Evolutionary conservation across 768 basidiomycete species (phyloP).

Genomic region (Mycena polygramma): DNA sequence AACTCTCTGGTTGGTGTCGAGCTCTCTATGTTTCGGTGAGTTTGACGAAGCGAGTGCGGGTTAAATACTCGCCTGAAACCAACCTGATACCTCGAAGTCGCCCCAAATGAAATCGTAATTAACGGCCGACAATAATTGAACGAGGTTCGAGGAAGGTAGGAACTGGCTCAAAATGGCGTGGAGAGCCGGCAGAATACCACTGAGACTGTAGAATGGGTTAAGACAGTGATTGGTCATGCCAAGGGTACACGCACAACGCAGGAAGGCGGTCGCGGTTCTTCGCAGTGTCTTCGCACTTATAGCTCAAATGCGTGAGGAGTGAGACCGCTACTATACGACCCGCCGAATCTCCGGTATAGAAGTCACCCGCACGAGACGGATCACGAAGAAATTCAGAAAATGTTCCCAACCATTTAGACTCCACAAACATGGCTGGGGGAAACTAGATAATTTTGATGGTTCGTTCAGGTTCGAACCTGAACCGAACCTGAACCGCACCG

Average conservation of each 20-base stretch:
- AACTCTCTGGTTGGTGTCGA: background rate
- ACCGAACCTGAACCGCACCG: too few species aligned
- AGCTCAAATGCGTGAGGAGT: background rate
- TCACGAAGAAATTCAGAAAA: conserved; percentile 5
- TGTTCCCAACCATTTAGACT: too few species aligned
- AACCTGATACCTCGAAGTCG: background rate
- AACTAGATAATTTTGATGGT: too few species aligned
- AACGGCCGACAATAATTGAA: background rate
- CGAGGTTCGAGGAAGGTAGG: background rate
- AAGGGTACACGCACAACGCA: background rate
- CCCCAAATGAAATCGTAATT: background rate
- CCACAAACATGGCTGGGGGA: too few species aligned
- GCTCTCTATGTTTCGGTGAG: background rate
- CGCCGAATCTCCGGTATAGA: background rate
- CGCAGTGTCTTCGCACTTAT: background rate
- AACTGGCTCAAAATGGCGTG: background rate
- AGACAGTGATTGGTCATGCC: too few species aligned
- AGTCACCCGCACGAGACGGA: background rate
- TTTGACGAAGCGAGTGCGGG: background rate
- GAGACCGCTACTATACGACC: background rate
- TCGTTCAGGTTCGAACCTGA: too few species aligned
- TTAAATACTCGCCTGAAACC: background rate
- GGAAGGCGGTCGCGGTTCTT: background rate
- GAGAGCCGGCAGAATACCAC: background rate
- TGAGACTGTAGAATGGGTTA: background rate